These are phyloP conservation scores for Penicillium subrubescens DNA, from an alignment of 495 filamentous ascomycete genomes.

Conservation along the genomic window DNA sequence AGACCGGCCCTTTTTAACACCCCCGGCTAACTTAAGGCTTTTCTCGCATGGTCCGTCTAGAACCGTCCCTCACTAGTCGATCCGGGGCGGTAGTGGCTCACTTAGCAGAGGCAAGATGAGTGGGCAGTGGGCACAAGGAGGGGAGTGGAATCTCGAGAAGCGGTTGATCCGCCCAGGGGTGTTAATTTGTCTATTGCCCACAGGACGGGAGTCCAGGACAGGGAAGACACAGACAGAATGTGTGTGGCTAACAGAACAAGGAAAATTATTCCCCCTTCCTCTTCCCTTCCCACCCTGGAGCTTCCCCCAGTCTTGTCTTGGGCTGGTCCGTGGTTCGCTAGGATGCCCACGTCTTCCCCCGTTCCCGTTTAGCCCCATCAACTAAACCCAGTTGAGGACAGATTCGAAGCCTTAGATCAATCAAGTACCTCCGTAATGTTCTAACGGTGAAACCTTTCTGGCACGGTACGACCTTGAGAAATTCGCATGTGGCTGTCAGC, in stretches of 20 bases:
- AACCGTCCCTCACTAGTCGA: slow-evolving; percentile 20
- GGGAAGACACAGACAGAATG: neutral
- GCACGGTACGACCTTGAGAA: slow-evolving; percentile 19
- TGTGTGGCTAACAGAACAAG: neutral
- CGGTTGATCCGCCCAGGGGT: slow-evolving; percentile 45
- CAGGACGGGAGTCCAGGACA: neutral
- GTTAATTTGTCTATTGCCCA: neutral
- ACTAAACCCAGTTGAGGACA: neutral
- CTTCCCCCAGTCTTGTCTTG: neutral
- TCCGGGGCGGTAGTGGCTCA: slow-evolving; percentile 36
- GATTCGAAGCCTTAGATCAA: neutral
- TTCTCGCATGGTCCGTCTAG: neutral
- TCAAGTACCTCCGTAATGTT: neutral
- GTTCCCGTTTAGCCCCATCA: neutral
- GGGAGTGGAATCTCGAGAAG: slow-evolving; percentile 17
- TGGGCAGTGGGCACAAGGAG: neutral
- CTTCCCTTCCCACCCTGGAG: neutral
- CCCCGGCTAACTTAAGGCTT: neutral
- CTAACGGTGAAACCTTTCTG: slow-evolving; percentile 24
- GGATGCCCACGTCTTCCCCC: neutral
- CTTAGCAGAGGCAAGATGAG: slow-evolving; percentile 26
- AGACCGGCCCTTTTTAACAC: neutral
- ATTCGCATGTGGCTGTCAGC: slow-evolving; percentile 6
- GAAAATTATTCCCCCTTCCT: neutral
- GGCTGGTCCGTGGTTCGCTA: slow-evolving; percentile 12